These are phyloP conservation scores for Heritiera littoralis DNA, from an alignment of 345 rosid genomes.

Conservation along the genomic window DNA sequence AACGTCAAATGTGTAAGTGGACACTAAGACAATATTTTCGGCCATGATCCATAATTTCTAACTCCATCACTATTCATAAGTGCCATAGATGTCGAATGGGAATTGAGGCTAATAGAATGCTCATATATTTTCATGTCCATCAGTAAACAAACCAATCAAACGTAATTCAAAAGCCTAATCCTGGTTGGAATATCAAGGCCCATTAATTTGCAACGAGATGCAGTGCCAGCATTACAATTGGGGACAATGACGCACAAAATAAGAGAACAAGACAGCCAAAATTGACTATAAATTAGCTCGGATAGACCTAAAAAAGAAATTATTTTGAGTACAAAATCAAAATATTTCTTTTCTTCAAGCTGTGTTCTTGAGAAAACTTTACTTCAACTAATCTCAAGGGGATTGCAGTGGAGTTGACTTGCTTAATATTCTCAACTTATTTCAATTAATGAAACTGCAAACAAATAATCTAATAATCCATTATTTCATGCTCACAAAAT, in stretches of 20 bases:
- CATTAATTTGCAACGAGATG: neutral
- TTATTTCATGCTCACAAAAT: neutral
- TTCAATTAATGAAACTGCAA: neutral
- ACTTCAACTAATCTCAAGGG: neutral
- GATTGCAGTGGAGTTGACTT: neutral
- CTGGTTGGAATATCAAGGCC: neutral
- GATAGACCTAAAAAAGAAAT: neutral
- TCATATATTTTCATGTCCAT: neutral
- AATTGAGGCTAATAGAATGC: neutral
- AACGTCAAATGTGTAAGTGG: neutral
- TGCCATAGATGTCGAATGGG: neutral
- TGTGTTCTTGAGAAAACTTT: neutral
- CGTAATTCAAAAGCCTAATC: constrained; percentile 1
- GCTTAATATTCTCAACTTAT: neutral
- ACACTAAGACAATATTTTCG: neutral
- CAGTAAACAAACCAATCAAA: neutral
- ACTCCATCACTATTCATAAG: neutral
- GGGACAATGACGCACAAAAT: neutral
- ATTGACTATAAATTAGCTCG: neutral
- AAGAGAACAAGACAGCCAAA: neutral
- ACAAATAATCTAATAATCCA: neutral
- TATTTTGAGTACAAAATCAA: neutral
- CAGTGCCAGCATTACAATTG: neutral
- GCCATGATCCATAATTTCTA: neutral
- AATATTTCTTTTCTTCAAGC: neutral